phyloP scores from a whole-genome alignment of 2,329 filamentous ascomycete species.

The Trichoderma gracile region DNA sequence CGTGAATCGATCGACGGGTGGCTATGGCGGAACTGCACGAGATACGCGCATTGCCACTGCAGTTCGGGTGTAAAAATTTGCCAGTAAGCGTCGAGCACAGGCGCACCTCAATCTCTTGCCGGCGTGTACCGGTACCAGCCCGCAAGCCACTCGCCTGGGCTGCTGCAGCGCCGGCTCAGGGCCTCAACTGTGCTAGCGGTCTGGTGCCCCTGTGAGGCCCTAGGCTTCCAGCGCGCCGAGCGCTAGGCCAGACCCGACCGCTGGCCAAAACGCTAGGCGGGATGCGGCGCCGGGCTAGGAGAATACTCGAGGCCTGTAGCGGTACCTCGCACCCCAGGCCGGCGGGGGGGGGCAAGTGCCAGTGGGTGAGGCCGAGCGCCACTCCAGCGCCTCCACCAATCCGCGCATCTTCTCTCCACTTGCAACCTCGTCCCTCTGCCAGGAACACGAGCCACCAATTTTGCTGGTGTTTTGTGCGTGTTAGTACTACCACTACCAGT shows the following conservation, averaged over 20 bases:
- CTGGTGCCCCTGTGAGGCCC: neutral
- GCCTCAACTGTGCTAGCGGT: no score
- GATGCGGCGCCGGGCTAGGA: constrained; percentile 14
- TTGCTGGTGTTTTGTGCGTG: no score
- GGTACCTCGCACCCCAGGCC: neutral
- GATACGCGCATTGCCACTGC: constrained; percentile 1
- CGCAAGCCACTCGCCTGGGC: no score
- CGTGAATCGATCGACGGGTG: constrained; percentile 8
- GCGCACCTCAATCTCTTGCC: neutral
- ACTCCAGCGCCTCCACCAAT: constrained; percentile 16
- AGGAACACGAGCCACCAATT: constrained; percentile 10
- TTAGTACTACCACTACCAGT: no score
- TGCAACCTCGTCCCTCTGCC: constrained; percentile 10
- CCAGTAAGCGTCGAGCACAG: no score
- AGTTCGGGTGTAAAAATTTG: no score
- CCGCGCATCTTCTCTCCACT: constrained; percentile 5
- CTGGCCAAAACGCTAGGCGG: constrained; percentile 3
- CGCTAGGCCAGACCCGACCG: constrained; percentile 23
- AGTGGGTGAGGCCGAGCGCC: constrained; percentile 25
- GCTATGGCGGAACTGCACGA: neutral
- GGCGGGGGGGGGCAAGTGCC: constrained; percentile 1
- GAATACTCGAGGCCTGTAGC: constrained; percentile 5
- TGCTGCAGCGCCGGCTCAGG: no score
- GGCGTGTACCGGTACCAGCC: neutral
- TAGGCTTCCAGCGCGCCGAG: constrained; percentile 2